These are phyloP conservation scores for Oryza nivara DNA, from an alignment of 176 grass and related monocot genomes.

Conservation along the genomic window DNA sequence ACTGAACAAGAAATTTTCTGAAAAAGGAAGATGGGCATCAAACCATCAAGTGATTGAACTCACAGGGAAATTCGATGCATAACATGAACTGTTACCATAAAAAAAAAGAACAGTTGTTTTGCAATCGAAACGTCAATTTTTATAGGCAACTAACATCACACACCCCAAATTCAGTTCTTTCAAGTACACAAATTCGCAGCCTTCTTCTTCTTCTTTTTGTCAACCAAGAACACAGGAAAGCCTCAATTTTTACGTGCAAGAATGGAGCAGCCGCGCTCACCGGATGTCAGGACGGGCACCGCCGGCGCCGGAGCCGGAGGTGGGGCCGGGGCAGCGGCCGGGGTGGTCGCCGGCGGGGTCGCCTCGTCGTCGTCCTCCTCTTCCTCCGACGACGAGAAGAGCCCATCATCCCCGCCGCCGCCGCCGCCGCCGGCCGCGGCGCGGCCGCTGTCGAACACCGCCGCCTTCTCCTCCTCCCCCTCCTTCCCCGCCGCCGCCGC, in stretches of 20 bases:
- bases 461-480: not conserved
- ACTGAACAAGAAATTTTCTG: not conserved
- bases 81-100: not conserved
- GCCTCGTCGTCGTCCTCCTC: constrained; percentile 42
- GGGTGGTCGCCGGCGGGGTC: not conserved
- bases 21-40: not conserved
- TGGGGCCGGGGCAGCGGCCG: not conserved
- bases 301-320: not conserved
- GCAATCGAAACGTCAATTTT: not conserved
- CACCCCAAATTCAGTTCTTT: not conserved
- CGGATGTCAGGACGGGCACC: constrained; percentile 27
- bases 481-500: not conserved
- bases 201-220: not conserved
- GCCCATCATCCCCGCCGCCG: not conserved
- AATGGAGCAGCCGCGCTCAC: constrained; percentile 37
- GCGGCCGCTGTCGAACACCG: constrained; percentile 14
- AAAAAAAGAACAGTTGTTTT: not conserved
- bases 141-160: not conserved
- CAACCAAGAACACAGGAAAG: not conserved
- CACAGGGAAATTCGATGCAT: not conserved
- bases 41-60: not conserved
- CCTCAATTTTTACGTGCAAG: constrained; percentile 17
- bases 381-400: constrained; percentile 45
- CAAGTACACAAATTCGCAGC: not conserved
- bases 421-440: too few species aligned